Conservation (phyloP, 352 stramenopile genomes). For the Phytophthora palmivora region DNA sequence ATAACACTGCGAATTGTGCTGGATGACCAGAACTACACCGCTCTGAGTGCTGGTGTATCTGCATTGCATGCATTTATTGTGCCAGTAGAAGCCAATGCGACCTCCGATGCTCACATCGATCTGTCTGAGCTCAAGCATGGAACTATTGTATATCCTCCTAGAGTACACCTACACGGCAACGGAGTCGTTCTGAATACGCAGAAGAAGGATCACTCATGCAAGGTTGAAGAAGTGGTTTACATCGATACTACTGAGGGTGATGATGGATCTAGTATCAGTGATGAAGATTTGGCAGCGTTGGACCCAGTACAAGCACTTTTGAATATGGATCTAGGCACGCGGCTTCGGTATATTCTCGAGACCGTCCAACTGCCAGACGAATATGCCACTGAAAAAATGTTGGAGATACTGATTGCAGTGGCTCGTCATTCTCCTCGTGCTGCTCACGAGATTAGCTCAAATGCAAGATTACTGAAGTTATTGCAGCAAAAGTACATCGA, state of each 20-base stretch:
- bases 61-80: constrained; percentile 68
- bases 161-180: constrained; percentile 54
- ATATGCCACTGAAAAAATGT: constrained; percentile 51
- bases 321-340: constrained; percentile 60
- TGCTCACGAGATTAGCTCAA: constrained; percentile 55
- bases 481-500: constrained; percentile 62
- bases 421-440: constrained; percentile 57
- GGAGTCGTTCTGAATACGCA: not conserved
- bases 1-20: constrained; percentile 62
- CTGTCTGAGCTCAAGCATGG: constrained; percentile 41
- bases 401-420: constrained; percentile 62
- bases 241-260: constrained; percentile 51
- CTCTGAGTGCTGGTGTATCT: constrained; percentile 48
- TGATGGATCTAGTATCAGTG: constrained; percentile 49
- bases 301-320: constrained; percentile 73
- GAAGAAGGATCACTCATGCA: not conserved
- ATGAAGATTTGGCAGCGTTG: constrained; percentile 56
- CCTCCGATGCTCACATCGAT: not conserved
- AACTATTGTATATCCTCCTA: constrained; percentile 34
- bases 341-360: constrained; percentile 61
- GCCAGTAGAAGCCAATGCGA: constrained; percentile 21
- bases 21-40: constrained; percentile 76
- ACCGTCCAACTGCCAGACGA: constrained; percentile 54
- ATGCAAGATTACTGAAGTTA: constrained; percentile 47
- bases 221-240: constrained; percentile 52